A percentile compares a stretch with the other conserved stretches of the same genome.
Conservation (phyloP, 257 asterid genomes). For the Plantago elongata region DNA sequence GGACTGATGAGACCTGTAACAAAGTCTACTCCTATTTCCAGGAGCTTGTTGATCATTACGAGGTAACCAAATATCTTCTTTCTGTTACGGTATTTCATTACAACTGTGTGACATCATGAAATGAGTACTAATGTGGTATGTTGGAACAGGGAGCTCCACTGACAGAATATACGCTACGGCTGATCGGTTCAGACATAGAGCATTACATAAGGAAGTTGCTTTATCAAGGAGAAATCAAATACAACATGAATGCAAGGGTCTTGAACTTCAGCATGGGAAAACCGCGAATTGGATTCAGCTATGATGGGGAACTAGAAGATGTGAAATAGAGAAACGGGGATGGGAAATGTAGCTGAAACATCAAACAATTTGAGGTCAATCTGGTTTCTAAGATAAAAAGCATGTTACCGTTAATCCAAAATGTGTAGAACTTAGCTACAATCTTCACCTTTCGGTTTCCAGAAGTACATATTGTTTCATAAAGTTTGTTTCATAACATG, state of each 20-base stretch:
- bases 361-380: neutral
- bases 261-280: conserved; percentile 96
- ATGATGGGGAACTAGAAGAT: conserved; percentile 49
- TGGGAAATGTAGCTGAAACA: conserved; percentile 7
- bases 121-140: neutral
- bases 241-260: conserved; percentile 86
- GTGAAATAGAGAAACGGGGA: conserved; percentile 15
- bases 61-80: conserved; percentile 33
- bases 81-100: neutral
- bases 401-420: neutral
- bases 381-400: conserved; percentile 2
- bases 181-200: conserved; percentile 83
- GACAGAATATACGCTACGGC: conserved; percentile 89
- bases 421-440: conserved; percentile 4
- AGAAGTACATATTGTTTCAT: conserved; percentile 13
- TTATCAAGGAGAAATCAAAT: conserved; percentile 64
- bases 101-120: neutral
- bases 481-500: neutral
- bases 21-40: conserved; percentile 81
- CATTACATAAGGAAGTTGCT: conserved; percentile 82
- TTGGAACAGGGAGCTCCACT: conserved; percentile 73
- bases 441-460: conserved; percentile 12
- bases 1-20: conserved; percentile 69
- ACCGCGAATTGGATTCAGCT: conserved; percentile 75
- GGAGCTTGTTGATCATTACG: conserved; percentile 83